Evolutionary conservation across 768 basidiomycete genomes (phyloP).

Genomic region (Dioszegia aurantiaca): DNA sequence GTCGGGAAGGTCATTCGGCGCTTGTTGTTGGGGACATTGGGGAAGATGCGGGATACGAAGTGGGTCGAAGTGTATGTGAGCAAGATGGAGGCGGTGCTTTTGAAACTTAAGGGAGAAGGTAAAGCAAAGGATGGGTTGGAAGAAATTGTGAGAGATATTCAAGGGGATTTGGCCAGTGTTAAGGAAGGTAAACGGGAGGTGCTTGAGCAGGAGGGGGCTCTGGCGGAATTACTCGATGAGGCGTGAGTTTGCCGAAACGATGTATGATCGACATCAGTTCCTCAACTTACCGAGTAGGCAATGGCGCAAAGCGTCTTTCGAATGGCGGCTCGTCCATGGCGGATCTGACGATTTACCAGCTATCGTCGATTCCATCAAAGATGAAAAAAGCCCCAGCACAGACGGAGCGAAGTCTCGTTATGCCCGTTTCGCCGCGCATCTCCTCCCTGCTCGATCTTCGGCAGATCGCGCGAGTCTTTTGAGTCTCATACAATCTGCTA

Average conservation of each 20-base stretch:
- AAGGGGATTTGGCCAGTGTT: slow-evolving; percentile 18
- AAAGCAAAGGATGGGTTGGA: slow-evolving; percentile 33
- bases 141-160: slow-evolving; percentile 24
- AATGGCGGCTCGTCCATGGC: slow-evolving; percentile 10
- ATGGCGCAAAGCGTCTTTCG: slow-evolving; percentile 12
- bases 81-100: slow-evolving; percentile 22
- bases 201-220: not conserved
- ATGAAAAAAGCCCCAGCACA: not conserved
- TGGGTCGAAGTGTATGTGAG: slow-evolving; percentile 46
- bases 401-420: not conserved
- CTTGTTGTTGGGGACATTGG: slow-evolving; percentile 61
- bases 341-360: not conserved
- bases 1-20: slow-evolving; percentile 65
- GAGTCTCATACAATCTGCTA: slow-evolving; percentile 1
- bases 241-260: slow-evolving; percentile 9
- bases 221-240: slow-evolving; percentile 17
- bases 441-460: slow-evolving; percentile 8
- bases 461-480: not conserved
- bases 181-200: slow-evolving; percentile 4
- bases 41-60: slow-evolving; percentile 56
- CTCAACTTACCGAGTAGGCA: not conserved
- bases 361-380: not conserved
- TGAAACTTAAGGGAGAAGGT: slow-evolving; percentile 26
- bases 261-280: not conserved
- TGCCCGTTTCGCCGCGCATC: slow-evolving; percentile 13